Percentiles rank a stretch among this genome's conserved stretches.
Evolutionary conservation across 2,329 filamentous ascomycete genomes (phyloP).

Genomic region (Exserohilum turcica): DNA sequence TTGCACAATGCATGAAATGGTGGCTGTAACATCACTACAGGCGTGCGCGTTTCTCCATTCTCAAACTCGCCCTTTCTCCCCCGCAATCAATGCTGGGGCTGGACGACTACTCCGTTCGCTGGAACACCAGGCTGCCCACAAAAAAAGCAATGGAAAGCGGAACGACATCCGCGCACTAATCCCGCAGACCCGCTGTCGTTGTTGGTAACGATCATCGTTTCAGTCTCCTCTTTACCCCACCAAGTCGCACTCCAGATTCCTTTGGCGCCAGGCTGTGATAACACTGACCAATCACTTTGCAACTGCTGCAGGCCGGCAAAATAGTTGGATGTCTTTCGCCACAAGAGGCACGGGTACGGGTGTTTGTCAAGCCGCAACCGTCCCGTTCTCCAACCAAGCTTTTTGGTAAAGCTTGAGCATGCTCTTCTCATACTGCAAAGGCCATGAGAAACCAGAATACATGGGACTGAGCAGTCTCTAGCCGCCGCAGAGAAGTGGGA

Average conservation of each 20-base stretch:
- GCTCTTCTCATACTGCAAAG: constrained; percentile 3
- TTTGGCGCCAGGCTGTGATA: background rate
- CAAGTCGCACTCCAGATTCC: background rate
- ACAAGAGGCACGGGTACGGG: constrained; percentile 1
- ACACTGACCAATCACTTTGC: background rate
- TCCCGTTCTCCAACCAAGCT: constrained; percentile 10
- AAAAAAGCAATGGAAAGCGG: too few relatives aligned
- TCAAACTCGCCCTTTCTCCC: too few relatives aligned
- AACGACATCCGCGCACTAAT: too few relatives aligned
- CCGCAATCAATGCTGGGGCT: too few relatives aligned
- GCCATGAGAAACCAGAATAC: background rate
- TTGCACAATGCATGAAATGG: too few relatives aligned
- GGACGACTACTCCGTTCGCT: too few relatives aligned
- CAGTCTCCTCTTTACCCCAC: background rate
- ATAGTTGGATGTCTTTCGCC: background rate
- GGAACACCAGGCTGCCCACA: too few relatives aligned
- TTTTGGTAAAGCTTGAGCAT: constrained; percentile 17
- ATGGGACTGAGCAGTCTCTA: background rate
- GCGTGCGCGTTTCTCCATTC: too few relatives aligned
- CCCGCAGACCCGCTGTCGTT: background rate
- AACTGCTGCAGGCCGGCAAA: background rate
- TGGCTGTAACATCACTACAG: too few relatives aligned
- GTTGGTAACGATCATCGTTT: background rate
- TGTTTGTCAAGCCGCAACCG: background rate
- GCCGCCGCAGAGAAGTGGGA: background rate